Evolutionary conservation across 2,329 filamentous ascomycete genomes (phyloP), one percentile per base, ranked within the genome.

Genomic region (Pseudocercospora musae): DNA sequence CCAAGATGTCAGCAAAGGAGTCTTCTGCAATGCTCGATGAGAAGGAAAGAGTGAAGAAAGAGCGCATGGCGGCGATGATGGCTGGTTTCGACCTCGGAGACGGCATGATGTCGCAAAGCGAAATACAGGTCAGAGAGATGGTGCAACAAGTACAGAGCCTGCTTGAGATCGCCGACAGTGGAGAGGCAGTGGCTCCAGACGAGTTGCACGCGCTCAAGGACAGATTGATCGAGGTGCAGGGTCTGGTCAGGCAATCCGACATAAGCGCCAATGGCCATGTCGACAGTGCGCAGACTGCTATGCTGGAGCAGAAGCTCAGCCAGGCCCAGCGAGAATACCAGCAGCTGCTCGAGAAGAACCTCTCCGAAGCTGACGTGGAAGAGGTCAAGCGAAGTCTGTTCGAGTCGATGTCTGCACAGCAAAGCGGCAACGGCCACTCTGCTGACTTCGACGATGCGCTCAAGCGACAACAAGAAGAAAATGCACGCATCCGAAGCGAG

Each of bases 11-110:
- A 69, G 92, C 94, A 61, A 96, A 95, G 80, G 95, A 98, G 79
- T 94, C 90, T 1, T 92, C 87, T 49, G 92, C 92, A 8, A 89
- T 92, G 15, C 81, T 96, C 20, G 94, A 98, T 70, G 95, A 98
- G 79, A 99, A 99, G 83, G 96, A 98, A 79, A 94, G 92, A 83
- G 93, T 92, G 81, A 99, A 99, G 84, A 92, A 93, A 0, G 95
- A 99, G 80, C 95, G 96, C 79, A 99, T 99, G 95, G 95, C 95
- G 48, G 91, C 97, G 84, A 99, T 99, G 95, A 97, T 99, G 94
- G 95, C 95, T 62, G 92, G 94, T 3, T 98, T 99, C 72, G 94
- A 99, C 73, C 85, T 99, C 33, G 94, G 92, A 49, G 89, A 90
- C 54, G 93, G 97, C 62, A 88, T 96, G 31, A 96, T 98, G 76